A percentile compares a stretch with the other conserved stretches of the same genome.
phyloP scores from a whole-genome alignment of 805 yeast species.

The Saturnispora diversa region DNA sequence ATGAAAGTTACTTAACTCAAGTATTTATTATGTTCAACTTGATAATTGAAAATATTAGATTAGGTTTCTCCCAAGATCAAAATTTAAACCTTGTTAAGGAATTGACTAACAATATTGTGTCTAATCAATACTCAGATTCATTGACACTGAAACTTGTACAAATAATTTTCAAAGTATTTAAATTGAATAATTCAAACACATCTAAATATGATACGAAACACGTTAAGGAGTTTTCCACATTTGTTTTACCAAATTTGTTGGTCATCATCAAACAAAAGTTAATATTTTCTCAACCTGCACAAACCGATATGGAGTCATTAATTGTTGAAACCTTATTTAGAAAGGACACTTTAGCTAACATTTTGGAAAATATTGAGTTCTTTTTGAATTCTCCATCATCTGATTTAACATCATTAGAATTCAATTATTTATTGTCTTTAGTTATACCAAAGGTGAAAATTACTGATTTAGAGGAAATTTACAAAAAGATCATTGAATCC shows the following conservation, averaged over 20 bases:
- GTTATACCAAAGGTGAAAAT: slow-evolving; percentile 30
- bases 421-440: slow-evolving; percentile 28
- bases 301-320: slow-evolving; percentile 15
- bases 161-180: slow-evolving; percentile 16
- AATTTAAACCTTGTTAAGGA: slow-evolving; percentile 18
- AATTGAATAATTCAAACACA: slow-evolving; percentile 20
- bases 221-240: slow-evolving; percentile 21
- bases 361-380: slow-evolving; percentile 28
- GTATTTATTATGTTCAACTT: slow-evolving; percentile 16
- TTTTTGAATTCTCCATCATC: slow-evolving; percentile 23
- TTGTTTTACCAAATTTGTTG: slow-evolving; percentile 21
- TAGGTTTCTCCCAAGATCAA: slow-evolving; percentile 24
- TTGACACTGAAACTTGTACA: slow-evolving; percentile 6
- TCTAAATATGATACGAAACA: slow-evolving; percentile 23
- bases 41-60: slow-evolving; percentile 14
- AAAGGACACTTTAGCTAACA: slow-evolving; percentile 19
- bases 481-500: slow-evolving; percentile 32
- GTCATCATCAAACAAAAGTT: slow-evolving; percentile 6
- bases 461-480: slow-evolving; percentile 40
- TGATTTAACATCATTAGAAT: slow-evolving; percentile 16
- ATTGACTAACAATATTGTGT: slow-evolving; percentile 10
- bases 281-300: neutral
- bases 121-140: slow-evolving; percentile 2
- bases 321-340: slow-evolving; percentile 24
- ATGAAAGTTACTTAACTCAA: slow-evolving; percentile 20